phyloP scores from a whole-genome alignment of 345 rosid genomes.

The Salix dunnii region DNA sequence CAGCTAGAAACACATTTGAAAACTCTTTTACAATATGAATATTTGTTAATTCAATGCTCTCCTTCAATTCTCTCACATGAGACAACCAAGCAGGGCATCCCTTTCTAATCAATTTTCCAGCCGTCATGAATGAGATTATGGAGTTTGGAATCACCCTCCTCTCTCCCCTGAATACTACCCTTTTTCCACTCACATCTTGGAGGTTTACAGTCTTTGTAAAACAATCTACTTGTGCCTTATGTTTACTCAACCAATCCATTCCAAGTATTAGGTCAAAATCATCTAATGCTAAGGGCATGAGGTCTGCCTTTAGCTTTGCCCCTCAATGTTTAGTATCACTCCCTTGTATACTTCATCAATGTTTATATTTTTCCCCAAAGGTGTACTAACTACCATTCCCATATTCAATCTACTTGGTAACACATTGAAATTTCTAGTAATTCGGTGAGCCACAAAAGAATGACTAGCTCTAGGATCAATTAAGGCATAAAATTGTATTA shows the following conservation, averaged over 20 bases:
- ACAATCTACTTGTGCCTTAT: not conserved
- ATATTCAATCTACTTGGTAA: too few relatives aligned
- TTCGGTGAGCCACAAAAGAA: too few relatives aligned
- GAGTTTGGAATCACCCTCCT: not conserved
- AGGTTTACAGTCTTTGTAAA: too few relatives aligned
- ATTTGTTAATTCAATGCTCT: not conserved
- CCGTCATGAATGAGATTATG: too few relatives aligned
- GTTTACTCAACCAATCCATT: not conserved
- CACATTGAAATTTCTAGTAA: too few relatives aligned
- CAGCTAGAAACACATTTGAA: accelerated
- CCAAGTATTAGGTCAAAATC: not conserved
- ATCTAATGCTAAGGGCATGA: not conserved
- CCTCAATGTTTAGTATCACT: not conserved
- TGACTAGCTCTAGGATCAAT: too few relatives aligned
- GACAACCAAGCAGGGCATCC: not conserved
- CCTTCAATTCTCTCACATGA: not conserved
- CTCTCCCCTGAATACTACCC: not conserved
- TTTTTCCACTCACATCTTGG: not conserved
- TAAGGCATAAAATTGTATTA: not conserved
- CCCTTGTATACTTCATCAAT: not conserved
- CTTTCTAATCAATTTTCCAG: too few relatives aligned
- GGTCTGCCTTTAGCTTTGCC: not conserved
- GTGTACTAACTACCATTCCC: not conserved
- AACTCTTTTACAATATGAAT: not conserved
- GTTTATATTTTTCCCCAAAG: not conserved